These are phyloP conservation scores for Pseudogymnoascus verrucosus DNA, from an alignment of 2,329 filamentous ascomycete species.

Conservation along the genomic window DNA sequence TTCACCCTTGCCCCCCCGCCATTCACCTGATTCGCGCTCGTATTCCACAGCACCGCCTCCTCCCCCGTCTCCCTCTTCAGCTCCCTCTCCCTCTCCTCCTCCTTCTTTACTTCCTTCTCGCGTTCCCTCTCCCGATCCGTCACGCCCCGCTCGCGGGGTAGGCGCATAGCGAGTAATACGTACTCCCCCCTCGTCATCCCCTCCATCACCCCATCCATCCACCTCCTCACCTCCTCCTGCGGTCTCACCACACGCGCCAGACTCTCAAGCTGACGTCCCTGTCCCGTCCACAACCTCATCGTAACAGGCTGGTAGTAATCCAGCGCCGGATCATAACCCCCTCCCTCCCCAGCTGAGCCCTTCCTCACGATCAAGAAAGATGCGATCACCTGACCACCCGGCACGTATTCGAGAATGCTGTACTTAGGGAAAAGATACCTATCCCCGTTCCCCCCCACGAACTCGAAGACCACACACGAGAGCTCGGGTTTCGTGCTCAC, in stretches of 20 bases:
- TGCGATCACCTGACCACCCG: conserved; percentile 54
- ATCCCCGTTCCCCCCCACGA: conserved; percentile 59
- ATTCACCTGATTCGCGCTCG: conserved; percentile 19
- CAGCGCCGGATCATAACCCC: conserved; percentile 51
- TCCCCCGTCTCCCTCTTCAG: conserved; percentile 18
- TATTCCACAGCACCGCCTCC: conserved; percentile 30
- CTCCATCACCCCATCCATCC: conserved; percentile 65
- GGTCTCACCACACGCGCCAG: conserved; percentile 54
- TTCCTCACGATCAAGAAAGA: conserved; percentile 73
- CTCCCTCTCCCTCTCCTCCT: conserved; percentile 17
- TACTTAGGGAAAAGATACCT: conserved; percentile 73
- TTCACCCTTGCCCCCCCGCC: conserved; percentile 8
- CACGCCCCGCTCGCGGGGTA: conserved; percentile 37
- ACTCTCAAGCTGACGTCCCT: conserved; percentile 51
- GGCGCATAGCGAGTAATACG: conserved; percentile 57
- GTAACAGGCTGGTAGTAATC: conserved; percentile 73
- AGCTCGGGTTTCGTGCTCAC: conserved; percentile 51
- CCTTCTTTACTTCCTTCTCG: conserved; percentile 20
- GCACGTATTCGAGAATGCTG: conserved; percentile 64
- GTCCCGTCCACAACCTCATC: conserved; percentile 48
- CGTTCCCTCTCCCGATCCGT: conserved; percentile 12
- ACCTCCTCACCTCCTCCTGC: conserved; percentile 52
- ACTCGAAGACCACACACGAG: conserved; percentile 62
- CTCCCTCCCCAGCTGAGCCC: conserved; percentile 54
- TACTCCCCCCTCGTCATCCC: conserved; percentile 62